Evolutionary conservation across 2,329 filamentous ascomycete genomes (phyloP).

Genomic region (Apiospora hydei): DNA sequence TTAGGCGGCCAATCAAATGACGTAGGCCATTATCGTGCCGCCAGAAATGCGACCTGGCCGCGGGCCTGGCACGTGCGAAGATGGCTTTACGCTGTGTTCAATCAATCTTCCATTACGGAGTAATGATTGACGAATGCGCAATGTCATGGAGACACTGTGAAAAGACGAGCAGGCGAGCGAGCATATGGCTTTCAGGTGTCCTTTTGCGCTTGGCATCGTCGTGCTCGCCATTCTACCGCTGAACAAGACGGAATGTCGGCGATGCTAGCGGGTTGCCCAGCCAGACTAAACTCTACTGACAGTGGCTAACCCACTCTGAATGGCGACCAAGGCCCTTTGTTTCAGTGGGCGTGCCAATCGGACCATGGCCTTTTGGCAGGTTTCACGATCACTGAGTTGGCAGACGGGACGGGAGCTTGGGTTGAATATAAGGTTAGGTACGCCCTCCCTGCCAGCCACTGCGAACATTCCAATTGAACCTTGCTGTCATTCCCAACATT

Average conservation of each 20-base stretch:
- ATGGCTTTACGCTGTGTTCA: neutral
- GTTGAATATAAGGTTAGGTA: neutral
- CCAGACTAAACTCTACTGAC: slow-evolving; percentile 1
- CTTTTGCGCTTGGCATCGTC: neutral
- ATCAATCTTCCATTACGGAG: neutral
- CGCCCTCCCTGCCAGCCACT: neutral
- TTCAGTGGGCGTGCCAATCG: neutral
- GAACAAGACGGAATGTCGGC: slow-evolving; percentile 19
- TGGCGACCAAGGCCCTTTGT: neutral
- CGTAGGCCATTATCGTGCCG: neutral
- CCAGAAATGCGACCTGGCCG: neutral
- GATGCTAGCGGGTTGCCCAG: slow-evolving; percentile 6
- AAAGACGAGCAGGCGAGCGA: neutral
- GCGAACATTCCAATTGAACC: neutral
- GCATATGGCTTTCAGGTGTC: neutral
- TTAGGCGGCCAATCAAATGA: slow-evolving; percentile 6
- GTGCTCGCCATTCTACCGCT: neutral
- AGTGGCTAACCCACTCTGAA: neutral
- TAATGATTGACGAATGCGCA: neutral
- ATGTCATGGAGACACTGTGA: neutral
- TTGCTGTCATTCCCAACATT: neutral
- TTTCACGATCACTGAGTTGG: slow-evolving; percentile 8
- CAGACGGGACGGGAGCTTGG: neutral
- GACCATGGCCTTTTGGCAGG: neutral
- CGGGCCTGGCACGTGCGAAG: neutral